Base-by-base conservation (phyloP, 129 eudicot genomes). In the Flaveria linearis region DNA sequence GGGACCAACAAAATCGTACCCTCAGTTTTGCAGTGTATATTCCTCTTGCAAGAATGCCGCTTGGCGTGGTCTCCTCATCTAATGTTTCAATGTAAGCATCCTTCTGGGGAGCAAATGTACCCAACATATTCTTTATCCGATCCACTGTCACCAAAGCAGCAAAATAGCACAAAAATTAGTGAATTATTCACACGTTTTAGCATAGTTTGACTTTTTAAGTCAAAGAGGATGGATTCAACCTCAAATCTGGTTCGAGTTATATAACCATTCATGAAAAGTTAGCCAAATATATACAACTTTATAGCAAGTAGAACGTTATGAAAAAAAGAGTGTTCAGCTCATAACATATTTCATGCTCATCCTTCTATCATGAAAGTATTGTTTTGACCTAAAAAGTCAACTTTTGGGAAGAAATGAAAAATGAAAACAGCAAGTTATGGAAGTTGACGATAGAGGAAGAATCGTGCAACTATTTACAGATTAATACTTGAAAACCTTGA, bases 41-140 rank as follows among this genome's bases (percentile, higher is more conserved):
- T 52, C 97, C 97, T 84, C 97, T 89, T 55, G 97, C 97, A 79
- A 91, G 89, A 78, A 80, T 84, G 50, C 97, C 97, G 22, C 88
- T 83, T 9, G 97, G 97, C 68, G 97, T 83, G 13, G 92, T 91
- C 76, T 87, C 97, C 81, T 89, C 92, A 52, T 91, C 97, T 82
- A 91, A 87, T 30, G 80, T 87, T 77, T 87, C 90, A 20, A 88
- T 78, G 36, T 88, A 91, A 2, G 92, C 89, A 73, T 88, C 90
- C 62, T 82, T 78, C 23, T 85, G 92, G 79, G 97, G 97, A 67
- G 96, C 97, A 84, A 88, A 91, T 7, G 97, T 89, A 46, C 97
- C 97, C 81, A 91, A 25, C 97, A 91, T 91, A 65, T 92, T 89
- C 80, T 84, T 87, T 65, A 83, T 85, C 75, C 80, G 89, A 85